A percentile compares a stretch with the other conserved stretches of the same genome.
Evolutionary conservation across 2,329 filamentous ascomycete genomes (phyloP).

Genomic region (Metarhizium brunneum): DNA sequence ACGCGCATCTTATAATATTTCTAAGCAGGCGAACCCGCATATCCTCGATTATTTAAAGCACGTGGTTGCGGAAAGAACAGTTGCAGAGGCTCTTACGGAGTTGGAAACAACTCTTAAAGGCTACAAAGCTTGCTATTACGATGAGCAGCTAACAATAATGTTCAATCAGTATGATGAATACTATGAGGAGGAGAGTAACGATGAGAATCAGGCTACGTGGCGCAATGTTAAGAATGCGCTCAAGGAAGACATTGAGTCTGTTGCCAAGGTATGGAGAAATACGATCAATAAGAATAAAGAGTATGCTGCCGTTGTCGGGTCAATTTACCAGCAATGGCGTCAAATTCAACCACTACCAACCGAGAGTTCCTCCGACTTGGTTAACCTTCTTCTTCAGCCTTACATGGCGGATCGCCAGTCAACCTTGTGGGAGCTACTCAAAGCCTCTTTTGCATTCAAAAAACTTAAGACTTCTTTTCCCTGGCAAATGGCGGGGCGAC

Average conservation of each 20-base stretch:
- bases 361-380: constrained; percentile 14
- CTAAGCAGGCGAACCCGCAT: constrained; percentile 26
- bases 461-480: constrained; percentile 24
- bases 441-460: constrained; percentile 40
- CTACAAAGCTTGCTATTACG: not conserved
- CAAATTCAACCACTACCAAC: constrained; percentile 27
- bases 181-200: no score
- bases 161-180: no score
- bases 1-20: constrained; percentile 2
- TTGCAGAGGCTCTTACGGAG: constrained; percentile 25
- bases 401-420: constrained; percentile 16
- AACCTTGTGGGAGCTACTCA: constrained; percentile 38
- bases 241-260: constrained; percentile 18
- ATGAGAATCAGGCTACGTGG: constrained; percentile 16
- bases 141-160: constrained; percentile 10
- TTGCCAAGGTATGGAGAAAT: constrained; percentile 26
- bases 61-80: constrained; percentile 32
- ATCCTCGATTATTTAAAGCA: constrained; percentile 58
- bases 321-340: constrained; percentile 31
- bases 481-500: constrained; percentile 39
- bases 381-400: constrained; percentile 18
- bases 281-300: constrained; percentile 4
- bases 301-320: constrained; percentile 17
- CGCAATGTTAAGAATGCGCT: constrained; percentile 24
- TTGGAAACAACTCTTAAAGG: constrained; percentile 18